Evolutionary conservation across 768 basidiomycete genomes (phyloP).

Genomic region (Daedaleopsis sinensis): DNA sequence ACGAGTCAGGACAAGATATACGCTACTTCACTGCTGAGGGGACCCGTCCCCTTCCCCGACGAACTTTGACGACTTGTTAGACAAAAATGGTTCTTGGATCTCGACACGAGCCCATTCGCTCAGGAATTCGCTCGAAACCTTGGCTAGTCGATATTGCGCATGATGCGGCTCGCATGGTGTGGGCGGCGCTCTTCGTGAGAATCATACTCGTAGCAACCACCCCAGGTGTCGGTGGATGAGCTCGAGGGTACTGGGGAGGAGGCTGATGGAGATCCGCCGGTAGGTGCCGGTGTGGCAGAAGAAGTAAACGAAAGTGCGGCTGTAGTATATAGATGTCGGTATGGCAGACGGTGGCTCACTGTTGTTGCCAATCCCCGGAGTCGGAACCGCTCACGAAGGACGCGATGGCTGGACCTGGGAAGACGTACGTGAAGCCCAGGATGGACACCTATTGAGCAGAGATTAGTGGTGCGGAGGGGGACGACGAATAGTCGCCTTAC

Average conservation of each 20-base stretch:
- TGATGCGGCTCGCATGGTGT: slow-evolving; percentile 8
- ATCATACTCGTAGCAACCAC: slow-evolving; percentile 1
- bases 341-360: not conserved
- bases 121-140: too few relatives aligned
- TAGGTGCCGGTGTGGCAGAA: not conserved
- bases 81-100: too few relatives aligned
- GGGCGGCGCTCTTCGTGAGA: slow-evolving; percentile 2
- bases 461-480: not conserved
- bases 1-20: too few relatives aligned
- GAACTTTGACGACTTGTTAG: too few relatives aligned
- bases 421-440: slow-evolving; percentile 23
- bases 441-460: slow-evolving; percentile 14
- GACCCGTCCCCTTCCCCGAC: too few relatives aligned
- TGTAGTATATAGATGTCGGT: not conserved
- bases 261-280: not conserved
- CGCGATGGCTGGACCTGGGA: slow-evolving; percentile 28
- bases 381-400: slow-evolving; percentile 6
- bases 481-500: slow-evolving; percentile 5
- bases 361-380: not conserved
- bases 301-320: not conserved
- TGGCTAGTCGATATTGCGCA: slow-evolving; percentile 9
- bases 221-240: not conserved
- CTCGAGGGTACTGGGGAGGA: not conserved
- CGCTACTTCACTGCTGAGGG: too few relatives aligned
- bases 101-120: too few relatives aligned